Evolutionary conservation across 2,329 filamentous ascomycete species (phyloP).

Genomic region (Botryotinia narcissicola): DNA sequence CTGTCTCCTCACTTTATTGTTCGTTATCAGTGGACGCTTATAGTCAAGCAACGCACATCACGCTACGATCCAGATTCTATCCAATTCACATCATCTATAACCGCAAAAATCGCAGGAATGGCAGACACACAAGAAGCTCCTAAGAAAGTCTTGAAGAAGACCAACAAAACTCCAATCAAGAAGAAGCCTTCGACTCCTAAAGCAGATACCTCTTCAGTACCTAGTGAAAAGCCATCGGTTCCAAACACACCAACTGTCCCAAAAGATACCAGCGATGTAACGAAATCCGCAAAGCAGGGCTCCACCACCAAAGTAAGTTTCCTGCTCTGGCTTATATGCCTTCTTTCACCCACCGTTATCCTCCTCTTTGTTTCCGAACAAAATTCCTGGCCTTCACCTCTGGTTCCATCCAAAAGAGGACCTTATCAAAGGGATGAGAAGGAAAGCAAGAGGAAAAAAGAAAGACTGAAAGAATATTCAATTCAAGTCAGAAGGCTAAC

Average conservation of each 20-base stretch:
- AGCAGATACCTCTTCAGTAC: neutral
- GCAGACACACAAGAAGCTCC: conserved; percentile 20
- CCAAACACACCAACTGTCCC: neutral
- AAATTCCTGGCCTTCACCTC: neutral
- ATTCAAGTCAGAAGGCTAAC: conserved; percentile 19
- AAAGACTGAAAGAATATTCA: conserved; percentile 19
- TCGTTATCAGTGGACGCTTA: conserved; percentile 18
- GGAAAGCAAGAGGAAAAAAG: conserved; percentile 1
- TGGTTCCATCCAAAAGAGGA: neutral
- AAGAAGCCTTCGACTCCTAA: conserved; percentile 9
- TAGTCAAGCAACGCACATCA: conserved; percentile 6
- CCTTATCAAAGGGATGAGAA: neutral
- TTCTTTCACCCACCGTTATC: conserved; percentile 19
- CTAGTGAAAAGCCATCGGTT: conserved; percentile 1
- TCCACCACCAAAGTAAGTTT: conserved; percentile 22
- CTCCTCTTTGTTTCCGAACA: conserved; percentile 14
- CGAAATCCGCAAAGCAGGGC: conserved; percentile 17
- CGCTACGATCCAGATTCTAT: conserved; percentile 10
- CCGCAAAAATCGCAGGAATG: conserved; percentile 6
- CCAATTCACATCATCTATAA: neutral
- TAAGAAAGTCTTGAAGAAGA: conserved; percentile 19
- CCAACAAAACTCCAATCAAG: conserved; percentile 19
- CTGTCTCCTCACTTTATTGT: conserved; percentile 15
- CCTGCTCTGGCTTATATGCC: conserved; percentile 16
- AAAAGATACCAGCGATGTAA: conserved; percentile 15